Evolutionary conservation across 108 stramenopile species (phyloP).

Genomic region (Poteriospumella lacustris): DNA sequence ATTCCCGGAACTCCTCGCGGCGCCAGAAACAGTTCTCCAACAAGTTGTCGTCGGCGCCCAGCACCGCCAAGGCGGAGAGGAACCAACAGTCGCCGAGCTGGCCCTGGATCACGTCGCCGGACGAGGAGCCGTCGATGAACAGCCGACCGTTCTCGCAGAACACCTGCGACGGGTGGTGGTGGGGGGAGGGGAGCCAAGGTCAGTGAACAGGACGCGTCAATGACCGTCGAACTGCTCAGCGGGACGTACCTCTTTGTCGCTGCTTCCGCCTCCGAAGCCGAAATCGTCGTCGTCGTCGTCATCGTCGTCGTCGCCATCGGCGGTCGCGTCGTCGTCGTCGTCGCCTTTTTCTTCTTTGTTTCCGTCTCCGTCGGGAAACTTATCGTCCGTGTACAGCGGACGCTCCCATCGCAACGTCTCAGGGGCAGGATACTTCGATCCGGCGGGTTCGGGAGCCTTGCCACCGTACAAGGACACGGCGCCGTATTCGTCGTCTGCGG

Average conservation of each 20-base stretch:
- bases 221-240: no score
- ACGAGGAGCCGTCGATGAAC: slow-evolving; percentile 18
- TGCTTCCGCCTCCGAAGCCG: no score
- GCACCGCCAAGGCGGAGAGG: slow-evolving; percentile 11
- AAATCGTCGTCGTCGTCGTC: neutral
- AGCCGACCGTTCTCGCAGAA: neutral
- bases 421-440: slow-evolving; percentile 23
- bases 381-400: slow-evolving; percentile 16
- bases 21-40: slow-evolving; percentile 3
- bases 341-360: neutral
- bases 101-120: slow-evolving; percentile 30
- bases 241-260: no score
- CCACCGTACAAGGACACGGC: slow-evolving; percentile 16
- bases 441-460: neutral
- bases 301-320: neutral
- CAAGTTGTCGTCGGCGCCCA: slow-evolving; percentile 13
- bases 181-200: no score
- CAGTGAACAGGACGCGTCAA: no score
- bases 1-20: neutral
- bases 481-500: slow-evolving; percentile 5
- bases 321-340: slow-evolving; percentile 24
- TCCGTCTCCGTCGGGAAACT: neutral
- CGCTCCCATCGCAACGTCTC: slow-evolving; percentile 27
- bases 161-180: neutral
- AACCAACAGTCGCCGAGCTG: slow-evolving; percentile 31